Percentiles rank a stretch among this genome's conserved stretches.
phyloP scores from a whole-genome alignment of 2,329 filamentous ascomycete species.

The Claviceps arundinis region DNA sequence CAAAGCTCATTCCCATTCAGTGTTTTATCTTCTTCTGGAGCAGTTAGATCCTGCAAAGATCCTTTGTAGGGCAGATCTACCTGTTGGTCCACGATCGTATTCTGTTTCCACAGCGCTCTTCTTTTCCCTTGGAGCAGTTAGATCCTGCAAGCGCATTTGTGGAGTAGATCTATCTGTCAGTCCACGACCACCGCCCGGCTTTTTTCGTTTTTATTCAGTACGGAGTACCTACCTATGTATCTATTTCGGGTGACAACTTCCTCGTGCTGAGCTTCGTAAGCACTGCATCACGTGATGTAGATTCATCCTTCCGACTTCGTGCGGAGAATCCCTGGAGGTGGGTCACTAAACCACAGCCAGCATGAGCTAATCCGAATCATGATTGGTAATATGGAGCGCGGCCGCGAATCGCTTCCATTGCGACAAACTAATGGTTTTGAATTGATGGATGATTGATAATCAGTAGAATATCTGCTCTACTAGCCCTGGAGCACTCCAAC shows the following conservation, averaged over 20 bases:
- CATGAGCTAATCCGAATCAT: conserved; percentile 4
- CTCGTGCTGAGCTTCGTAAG: background rate
- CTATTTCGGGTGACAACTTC: background rate
- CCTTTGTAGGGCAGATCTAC: too few species aligned
- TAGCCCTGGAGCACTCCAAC: background rate
- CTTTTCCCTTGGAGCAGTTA: too few species aligned
- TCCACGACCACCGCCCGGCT: too few species aligned
- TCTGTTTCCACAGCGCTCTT: too few species aligned
- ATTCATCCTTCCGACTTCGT: background rate
- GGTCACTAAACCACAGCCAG: background rate
- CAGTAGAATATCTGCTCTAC: conserved; percentile 4
- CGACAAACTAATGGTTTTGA: background rate
- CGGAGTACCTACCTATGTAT: background rate
- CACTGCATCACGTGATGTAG: background rate
- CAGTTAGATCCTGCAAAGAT: too few species aligned
- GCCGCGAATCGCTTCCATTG: background rate
- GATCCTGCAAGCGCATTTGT: too few species aligned
- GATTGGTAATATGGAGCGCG: background rate
- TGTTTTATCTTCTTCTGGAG: too few species aligned
- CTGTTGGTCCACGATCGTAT: too few species aligned
- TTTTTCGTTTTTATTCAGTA: too few species aligned
- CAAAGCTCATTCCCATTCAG: too few species aligned
- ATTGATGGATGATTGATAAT: background rate
- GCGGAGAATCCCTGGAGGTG: background rate
- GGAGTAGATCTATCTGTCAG: too few species aligned